Evolutionary conservation across 1,139 yeast genomes (phyloP).

Genomic region (Saccharomyces hybrid): DNA sequence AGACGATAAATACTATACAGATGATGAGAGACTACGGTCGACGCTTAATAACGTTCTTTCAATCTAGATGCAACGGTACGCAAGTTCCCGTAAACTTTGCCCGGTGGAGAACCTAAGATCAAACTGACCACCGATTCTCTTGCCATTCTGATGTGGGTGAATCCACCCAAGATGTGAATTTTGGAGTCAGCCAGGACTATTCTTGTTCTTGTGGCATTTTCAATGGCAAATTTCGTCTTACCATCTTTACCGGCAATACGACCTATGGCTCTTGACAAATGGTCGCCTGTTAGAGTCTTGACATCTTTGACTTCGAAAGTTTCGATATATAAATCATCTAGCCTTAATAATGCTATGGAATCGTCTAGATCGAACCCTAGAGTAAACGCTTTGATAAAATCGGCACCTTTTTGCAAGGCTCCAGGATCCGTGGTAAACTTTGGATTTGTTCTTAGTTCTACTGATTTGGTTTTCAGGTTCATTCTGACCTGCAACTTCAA

Average conservation of each 20-base stretch:
- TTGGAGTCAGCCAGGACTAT: constrained; percentile 94
- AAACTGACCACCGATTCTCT: constrained; percentile 91
- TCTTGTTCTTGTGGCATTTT: constrained; percentile 96
- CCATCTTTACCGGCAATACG: constrained; percentile 99
- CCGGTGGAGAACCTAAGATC: constrained; percentile 97
- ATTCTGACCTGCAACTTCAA: constrained; percentile 90
- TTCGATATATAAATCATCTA: constrained; percentile 93
- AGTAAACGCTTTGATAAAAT: constrained; percentile 88
- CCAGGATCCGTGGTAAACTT: constrained; percentile 82
- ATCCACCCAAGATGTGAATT: constrained; percentile 94
- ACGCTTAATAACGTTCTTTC: constrained; percentile 76
- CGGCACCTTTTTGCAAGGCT: constrained; percentile 96
- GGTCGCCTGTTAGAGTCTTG: constrained; percentile 91
- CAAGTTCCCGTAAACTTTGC: constrained; percentile 93
- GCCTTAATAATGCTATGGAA: constrained; percentile 85
- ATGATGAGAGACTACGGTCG: neutral
- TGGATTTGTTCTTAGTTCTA: constrained; percentile 74
- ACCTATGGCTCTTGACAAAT: constrained; percentile 95
- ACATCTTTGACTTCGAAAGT: constrained; percentile 96
- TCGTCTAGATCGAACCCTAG: constrained; percentile 96
- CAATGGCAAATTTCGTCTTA: constrained; percentile 95
- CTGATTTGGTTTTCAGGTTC: constrained; percentile 80
- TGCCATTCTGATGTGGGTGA: constrained; percentile 94
- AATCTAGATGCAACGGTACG: constrained; percentile 94
- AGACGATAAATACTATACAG: neutral